phyloP scores from a whole-genome alignment of 371 early-diverging fungal species.

The Syncephalastrum monosporum region DNA sequence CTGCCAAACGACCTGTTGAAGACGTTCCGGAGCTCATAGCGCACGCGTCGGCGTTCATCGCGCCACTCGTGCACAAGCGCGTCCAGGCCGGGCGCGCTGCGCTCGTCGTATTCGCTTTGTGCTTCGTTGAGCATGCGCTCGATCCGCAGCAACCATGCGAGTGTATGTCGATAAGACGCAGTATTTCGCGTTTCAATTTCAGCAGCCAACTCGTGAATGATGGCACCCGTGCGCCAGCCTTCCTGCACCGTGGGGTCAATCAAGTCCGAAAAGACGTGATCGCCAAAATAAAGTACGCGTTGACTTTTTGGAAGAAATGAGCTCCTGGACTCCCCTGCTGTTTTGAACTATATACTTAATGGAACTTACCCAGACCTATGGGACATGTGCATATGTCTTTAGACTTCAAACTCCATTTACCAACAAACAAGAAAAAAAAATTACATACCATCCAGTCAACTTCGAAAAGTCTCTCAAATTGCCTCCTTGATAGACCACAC shows the following conservation, averaged over 20 bases:
- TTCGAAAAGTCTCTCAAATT: slow-evolving; percentile 56
- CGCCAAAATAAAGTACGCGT: slow-evolving; percentile 68
- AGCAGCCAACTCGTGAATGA: slow-evolving; percentile 58
- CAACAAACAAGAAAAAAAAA: background rate
- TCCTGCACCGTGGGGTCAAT: slow-evolving; percentile 63
- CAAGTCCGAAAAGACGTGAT: slow-evolving; percentile 68
- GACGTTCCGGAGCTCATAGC: slow-evolving; percentile 48
- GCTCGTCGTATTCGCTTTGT: slow-evolving; percentile 38
- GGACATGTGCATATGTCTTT: background rate
- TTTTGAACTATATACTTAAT: background rate
- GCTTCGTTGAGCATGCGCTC: slow-evolving; percentile 60
- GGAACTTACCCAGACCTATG: slow-evolving; percentile 11
- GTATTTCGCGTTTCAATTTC: slow-evolving; percentile 58
- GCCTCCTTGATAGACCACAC: slow-evolving; percentile 65
- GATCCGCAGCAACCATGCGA: slow-evolving; percentile 54
- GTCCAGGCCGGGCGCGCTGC: slow-evolving; percentile 31
- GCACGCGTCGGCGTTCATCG: slow-evolving; percentile 40
- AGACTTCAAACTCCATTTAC: background rate
- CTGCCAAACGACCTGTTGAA: slow-evolving; percentile 68
- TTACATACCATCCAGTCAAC: slow-evolving; percentile 57
- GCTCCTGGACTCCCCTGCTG: background rate
- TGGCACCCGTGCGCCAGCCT: slow-evolving; percentile 75
- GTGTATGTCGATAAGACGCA: slow-evolving; percentile 48
- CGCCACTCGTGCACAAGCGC: slow-evolving; percentile 50
- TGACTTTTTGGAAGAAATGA: slow-evolving; percentile 26